Evolutionary conservation across 441 rosid genomes (phyloP), one percentile per base, ranked within the genome.

Genomic region (Geranium incanum): DNA sequence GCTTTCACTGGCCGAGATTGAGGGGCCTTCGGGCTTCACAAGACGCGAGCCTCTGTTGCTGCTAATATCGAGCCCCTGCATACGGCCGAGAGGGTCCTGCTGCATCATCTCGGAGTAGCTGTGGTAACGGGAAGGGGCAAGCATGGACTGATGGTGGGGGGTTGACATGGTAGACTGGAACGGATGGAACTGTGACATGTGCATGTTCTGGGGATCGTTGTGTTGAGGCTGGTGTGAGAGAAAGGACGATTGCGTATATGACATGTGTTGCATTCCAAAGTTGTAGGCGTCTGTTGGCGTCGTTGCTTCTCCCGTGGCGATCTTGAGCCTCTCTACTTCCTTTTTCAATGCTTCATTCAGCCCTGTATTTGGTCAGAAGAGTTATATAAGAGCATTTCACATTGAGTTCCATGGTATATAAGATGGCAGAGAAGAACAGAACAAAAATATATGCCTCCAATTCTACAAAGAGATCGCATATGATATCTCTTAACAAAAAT

Each of bases 291-390:
- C 95, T 3, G 93, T 76, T 0, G 79, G 81, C 23, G 93, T 88
- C 70, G 76, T 78, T 33, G 78, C 80, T 82, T 93, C 96, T 75
- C 98, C 96, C 0, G 97, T 93, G 16, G 89, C 89, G 28, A 87
- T 70, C 76, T 87, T 91, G 57, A 91, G 89, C 84, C 98, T 87
- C 81, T 93, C 95, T 0, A 93, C 93, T 83, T 93, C 98, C 80
- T 89, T 89, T 82, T 86, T 93, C 67, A 93, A 85, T 9, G 95
- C 89, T 3, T 91, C 96, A 72, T 89, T 93, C 77, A 93, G 76
- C 76, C 97, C 97, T 93, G 88, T 18, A 68, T 45, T 69, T 67
- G 11, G 68, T 2, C 79, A 50, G 71, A 2, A 69, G 15, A 39
- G 55, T 19, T 23, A 76, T 8, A 39, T 50, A 43, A 48, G 21